Evolutionary conservation across 169 alveolate genomes (phyloP), one percentile per base, ranked within the genome.

Genomic region (Cryptosporidium meleagridis): DNA sequence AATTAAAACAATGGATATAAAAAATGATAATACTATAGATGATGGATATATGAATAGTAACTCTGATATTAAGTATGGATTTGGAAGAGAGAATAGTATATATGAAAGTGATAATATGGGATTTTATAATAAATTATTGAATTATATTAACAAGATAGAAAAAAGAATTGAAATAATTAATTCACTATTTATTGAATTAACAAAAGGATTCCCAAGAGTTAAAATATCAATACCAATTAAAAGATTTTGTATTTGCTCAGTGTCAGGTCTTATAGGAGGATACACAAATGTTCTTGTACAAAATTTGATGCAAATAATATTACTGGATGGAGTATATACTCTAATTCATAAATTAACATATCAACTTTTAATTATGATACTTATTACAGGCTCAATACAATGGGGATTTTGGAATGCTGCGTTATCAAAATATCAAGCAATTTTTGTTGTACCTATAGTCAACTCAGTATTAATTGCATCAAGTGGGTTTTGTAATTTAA

Each of bases 401-500:
- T 59, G 65, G 62, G 39, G 41, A 61, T 80, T 80, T 62, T 80
- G 89, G 89, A 80, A 80, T 48, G 37, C 35, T 44, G 59, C 69
- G 37, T 51, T 80, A 39, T 80, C 89, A 35, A 80, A 67, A 41
- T 80, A 31, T 67, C 80, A 80, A 41, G 89, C 89, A 21, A 80
- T 80, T 59, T 80, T 44, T 80, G 89, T 65, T 16, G 89, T 80
- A 6, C 89, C 89, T 14, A 80, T 80, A 61, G 67, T 80, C 26
- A 80, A 80, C 62, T 80, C 89, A 41, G 80, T 80, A 44, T 80
- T 80, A 65, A 80, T 80, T 44, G 75, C 89, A 37, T 62, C 80
- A 7, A 65, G 89, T 44, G 89, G 89, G 12, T 80, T 80, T 21
- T 80, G 89, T 48, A 80, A 65, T 48, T 62, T 80, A 65, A 65